These are phyloP conservation scores for Begonia fuchsioides DNA, from an alignment of 306 rosid species.

Conservation along the genomic window DNA sequence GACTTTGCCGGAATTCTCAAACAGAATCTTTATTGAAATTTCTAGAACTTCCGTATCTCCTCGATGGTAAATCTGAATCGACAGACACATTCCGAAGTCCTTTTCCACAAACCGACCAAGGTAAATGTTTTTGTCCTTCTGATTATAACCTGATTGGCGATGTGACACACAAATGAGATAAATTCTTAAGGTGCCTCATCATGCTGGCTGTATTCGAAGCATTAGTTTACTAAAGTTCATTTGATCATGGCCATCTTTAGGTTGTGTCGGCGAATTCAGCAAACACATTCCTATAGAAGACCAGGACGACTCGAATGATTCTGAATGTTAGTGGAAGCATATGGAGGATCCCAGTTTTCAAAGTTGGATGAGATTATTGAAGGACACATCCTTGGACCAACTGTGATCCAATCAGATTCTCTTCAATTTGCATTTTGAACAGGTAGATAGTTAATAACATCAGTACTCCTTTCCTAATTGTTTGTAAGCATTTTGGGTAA, in stretches of 20 bases:
- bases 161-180: too few relatives aligned
- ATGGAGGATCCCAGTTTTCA: too few relatives aligned
- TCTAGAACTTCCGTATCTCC: conserved; percentile 82
- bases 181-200: neutral
- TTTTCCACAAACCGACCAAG: conserved; percentile 26
- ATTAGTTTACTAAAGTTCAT: neutral
- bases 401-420: too few relatives aligned
- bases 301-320: conserved; percentile 21
- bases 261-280: conserved; percentile 17
- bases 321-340: too few relatives aligned
- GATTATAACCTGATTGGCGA: too few relatives aligned
- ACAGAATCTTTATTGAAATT: conserved; percentile 70
- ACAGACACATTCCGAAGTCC: conserved; percentile 26
- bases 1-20: conserved; percentile 52
- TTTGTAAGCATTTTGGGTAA: too few relatives aligned
- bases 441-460: too few relatives aligned
- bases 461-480: too few relatives aligned
- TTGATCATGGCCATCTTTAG: neutral
- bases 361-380: too few relatives aligned
- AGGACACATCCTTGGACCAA: too few relatives aligned
- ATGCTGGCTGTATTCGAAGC: neutral
- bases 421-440: too few relatives aligned
- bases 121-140: conserved; percentile 22
- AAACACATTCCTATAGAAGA: conserved; percentile 80
- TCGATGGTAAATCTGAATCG: conserved; percentile 37